phyloP scores from a whole-genome alignment of 768 basidiomycete species.

The Leccinellum albellum region DNA sequence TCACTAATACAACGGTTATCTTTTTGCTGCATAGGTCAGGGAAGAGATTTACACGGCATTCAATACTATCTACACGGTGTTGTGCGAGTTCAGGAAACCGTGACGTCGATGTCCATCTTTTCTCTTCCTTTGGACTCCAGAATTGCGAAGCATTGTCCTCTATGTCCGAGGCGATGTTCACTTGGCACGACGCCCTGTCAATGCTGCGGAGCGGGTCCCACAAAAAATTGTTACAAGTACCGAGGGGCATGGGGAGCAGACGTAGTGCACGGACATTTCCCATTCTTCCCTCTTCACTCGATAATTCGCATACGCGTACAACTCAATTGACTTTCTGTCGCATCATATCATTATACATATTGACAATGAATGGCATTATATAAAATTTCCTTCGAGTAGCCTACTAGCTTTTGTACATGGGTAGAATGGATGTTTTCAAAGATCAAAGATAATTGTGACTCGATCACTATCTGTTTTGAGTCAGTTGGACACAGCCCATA shows the following conservation, averaged over 20 bases:
- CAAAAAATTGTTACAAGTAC: conserved; percentile 21
- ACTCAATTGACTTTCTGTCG: conserved; percentile 18
- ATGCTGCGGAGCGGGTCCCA: neutral
- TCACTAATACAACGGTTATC: conserved; percentile 45
- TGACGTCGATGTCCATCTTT: conserved; percentile 20
- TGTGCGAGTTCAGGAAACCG: conserved; percentile 92
- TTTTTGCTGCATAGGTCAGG: conserved; percentile 62
- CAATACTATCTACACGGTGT: conserved; percentile 98
- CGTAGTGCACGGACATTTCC: conserved; percentile 38
- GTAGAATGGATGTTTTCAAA: neutral
- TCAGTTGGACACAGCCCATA: neutral
- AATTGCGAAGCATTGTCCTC: neutral
- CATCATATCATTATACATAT: conserved; percentile 28
- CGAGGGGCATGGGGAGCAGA: conserved; percentile 32
- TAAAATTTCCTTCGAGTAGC: neutral
- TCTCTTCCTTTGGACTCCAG: neutral
- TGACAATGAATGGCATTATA: neutral
- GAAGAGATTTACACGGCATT: conserved; percentile 99
- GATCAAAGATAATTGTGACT: conserved; percentile 8
- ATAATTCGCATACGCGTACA: conserved; percentile 27
- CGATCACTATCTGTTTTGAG: neutral
- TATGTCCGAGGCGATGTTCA: conserved; percentile 3
- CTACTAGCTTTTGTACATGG: neutral
- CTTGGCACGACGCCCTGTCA: neutral
- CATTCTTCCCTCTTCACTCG: conserved; percentile 24